Evolutionary conservation across 1,284 basidiomycete genomes (phyloP).

Genomic region (Cutaneotrichosporon arboriforme): DNA sequence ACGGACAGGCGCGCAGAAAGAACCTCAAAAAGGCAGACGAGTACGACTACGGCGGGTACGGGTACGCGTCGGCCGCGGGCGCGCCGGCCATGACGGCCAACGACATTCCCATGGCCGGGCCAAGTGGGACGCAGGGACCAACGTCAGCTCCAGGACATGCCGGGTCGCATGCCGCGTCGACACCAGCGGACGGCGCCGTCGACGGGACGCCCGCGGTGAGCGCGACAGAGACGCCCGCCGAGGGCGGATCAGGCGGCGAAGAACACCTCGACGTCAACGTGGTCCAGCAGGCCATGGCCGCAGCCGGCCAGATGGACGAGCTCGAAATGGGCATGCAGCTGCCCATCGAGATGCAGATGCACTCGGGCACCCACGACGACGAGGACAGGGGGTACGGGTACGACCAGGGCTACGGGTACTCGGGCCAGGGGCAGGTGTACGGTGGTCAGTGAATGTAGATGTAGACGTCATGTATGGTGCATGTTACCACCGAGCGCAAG

Average conservation of each 20-base stretch:
- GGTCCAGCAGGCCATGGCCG: constrained; percentile 45
- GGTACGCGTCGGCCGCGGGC: not conserved
- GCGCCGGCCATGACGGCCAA: constrained; percentile 1
- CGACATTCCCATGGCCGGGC: constrained; percentile 4
- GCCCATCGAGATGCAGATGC: constrained; percentile 47
- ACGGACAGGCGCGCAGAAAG: constrained; percentile 19
- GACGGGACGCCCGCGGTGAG: not conserved
- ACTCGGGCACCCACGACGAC: constrained; percentile 31
- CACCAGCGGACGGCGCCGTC: not conserved
- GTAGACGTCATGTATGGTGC: no score
- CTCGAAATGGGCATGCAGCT: constrained; percentile 46
- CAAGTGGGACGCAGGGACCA: not conserved
- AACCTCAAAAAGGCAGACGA: constrained; percentile 19
- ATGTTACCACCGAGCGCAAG: no score
- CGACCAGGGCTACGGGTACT: constrained; percentile 4
- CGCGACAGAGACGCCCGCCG: not conserved
- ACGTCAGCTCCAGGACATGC: not conserved
- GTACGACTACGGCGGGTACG: constrained; percentile 10
- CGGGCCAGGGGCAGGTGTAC: constrained; percentile 8
- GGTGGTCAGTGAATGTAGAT: not conserved
- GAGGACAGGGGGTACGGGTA: constrained; percentile 14
- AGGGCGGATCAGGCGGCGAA: not conserved
- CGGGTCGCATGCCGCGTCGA: not conserved
- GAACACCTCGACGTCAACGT: constrained; percentile 34
- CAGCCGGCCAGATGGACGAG: constrained; percentile 42